Base-by-base conservation (phyloP, 106 monocot species). In the Cymbidium sinense region DNA sequence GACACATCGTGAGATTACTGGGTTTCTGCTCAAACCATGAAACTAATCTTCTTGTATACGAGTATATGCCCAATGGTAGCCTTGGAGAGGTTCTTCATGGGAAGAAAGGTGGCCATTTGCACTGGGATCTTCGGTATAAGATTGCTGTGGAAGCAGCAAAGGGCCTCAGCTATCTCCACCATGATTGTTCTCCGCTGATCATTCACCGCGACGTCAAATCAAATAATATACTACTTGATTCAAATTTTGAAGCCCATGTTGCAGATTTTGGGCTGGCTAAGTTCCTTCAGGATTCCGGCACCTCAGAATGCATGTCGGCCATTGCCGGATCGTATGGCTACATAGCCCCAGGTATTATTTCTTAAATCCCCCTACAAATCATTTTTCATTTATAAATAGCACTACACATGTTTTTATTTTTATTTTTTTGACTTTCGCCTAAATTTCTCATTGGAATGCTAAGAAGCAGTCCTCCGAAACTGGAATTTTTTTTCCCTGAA, bases 31-130 rank as follows among this genome's bases (percentile, higher is more conserved):
- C 87, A 12, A 90, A 90, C 73, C 81, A 86, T 25, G 87, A 90
- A 34, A 90, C 90, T 17, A 90, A 90, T 23, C 85, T 90, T 25
- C 43, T 90, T 67, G 85, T 90, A 7, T 90, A 88, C 29, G 90
- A 90, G 77, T 90, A 83, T 55, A 90, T 90, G 90, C 90, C 90
- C 11, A 90, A 88, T 77, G 90, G 90, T 12, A 90, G 90, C 75
- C 85, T 90, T 19, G 90, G 90, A 1, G 90, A 90, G 71, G 78
- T 90, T 31, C 83, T 90, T 8, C 90, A 90, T 71, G 90, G 90
- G 0, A 90, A 90, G 77, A 90, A 90, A 54, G 90, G 90, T 3
- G 90, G 87, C 12, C 85, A 87, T 25, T 35, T 90, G 77, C 83
- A 79, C 8, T 90, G 90, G 90, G 87, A 87, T 39, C 87, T 87